Base-by-base conservation (phyloP, 495 filamentous ascomycete species). In the Choiromyces venosus region DNA sequence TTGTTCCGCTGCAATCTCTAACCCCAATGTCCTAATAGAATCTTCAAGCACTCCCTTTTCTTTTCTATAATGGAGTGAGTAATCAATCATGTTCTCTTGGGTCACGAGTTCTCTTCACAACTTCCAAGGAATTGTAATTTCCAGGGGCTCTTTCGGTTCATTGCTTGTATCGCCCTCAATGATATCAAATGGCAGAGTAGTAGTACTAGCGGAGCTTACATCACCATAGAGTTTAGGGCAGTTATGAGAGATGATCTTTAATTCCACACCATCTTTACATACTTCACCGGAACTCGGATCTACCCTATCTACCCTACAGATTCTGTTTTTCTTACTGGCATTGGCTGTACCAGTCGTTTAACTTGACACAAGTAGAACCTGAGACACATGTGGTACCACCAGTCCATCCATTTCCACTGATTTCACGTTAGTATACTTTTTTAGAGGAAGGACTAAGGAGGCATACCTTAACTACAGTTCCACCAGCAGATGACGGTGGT, bases 391-490 rank as follows among this genome's bases (percentile, higher is more conserved):
- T 44, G 10, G 40, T 73, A 25, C 65, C 29, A 21, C 76, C 72
- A 37, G 25, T 65, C 5, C 64, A 73, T 0, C 35, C 72, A 7
- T 37, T 18, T 12, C 76, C 74, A 69, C 70, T 72, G 38, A 3
- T 42, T 19, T 71, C 1, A 21, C 10, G 40, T 77, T 29, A 77
- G 74, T 33, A 21, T 35, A 37, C 29, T 40, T 6, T 6, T 12
- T 38, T 6, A 4, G 14, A 16, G 5, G 2, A 36, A n/a, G 37
- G 16, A 18, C 37, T 19, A 46, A n/a, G 18, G 3, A 14, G 9
- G 12, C 8, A 25, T 74, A 76, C 70, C 38, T 73, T 69, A 66
- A 68, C 56, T 36, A 71, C 73, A 10, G 66, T 44, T 36, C 42
- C 21, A 7, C 71, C 56, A 33, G 74, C 67, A 69, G 74, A 36